phyloP scores from a whole-genome alignment of 768 basidiomycete genomes.

The Collybia mongolica region DNA sequence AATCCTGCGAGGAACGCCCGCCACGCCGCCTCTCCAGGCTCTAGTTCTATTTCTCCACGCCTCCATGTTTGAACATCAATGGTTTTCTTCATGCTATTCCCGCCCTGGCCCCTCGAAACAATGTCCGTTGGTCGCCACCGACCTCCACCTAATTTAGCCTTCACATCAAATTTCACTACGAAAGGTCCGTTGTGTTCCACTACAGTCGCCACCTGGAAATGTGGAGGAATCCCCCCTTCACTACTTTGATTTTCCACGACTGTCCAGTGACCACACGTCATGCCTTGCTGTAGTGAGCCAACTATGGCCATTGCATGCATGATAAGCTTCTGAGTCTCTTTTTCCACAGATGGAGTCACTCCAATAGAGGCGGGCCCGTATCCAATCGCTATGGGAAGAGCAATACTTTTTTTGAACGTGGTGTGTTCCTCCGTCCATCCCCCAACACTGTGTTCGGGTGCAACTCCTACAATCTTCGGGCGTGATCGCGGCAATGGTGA shows the following conservation, averaged over 20 bases:
- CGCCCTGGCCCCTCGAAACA: constrained; percentile 2
- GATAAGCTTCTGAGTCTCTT: constrained; percentile 5
- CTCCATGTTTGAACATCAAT: constrained; percentile 10
- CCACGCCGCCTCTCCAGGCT: constrained; percentile 9
- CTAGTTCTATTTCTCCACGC: constrained; percentile 10
- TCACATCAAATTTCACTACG: constrained; percentile 8
- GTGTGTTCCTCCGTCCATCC: constrained; percentile 12
- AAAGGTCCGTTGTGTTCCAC: constrained; percentile 11
- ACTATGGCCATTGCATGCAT: constrained; percentile 11
- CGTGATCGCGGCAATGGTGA: neutral
- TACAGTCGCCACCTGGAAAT: constrained; percentile 11
- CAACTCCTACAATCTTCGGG: constrained; percentile 5
- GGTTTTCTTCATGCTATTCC: constrained; percentile 2
- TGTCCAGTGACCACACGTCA: constrained; percentile 9
- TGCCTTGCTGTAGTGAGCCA: constrained; percentile 4
- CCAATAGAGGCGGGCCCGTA: constrained; percentile 8
- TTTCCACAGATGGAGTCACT: constrained; percentile 5
- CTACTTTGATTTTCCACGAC: constrained; percentile 11
- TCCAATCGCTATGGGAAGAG: constrained; percentile 6
- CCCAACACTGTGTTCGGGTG: constrained; percentile 9
- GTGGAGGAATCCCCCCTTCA: constrained; percentile 10
- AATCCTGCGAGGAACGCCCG: constrained; percentile 8
- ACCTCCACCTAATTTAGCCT: constrained; percentile 8
- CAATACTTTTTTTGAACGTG: constrained; percentile 5
- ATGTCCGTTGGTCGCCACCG: constrained; percentile 4